Evolutionary conservation across 371 early-diverging fungal species (phyloP), one percentile per base, ranked within the genome.

Genomic region (Lichtheimia ramosa): DNA sequence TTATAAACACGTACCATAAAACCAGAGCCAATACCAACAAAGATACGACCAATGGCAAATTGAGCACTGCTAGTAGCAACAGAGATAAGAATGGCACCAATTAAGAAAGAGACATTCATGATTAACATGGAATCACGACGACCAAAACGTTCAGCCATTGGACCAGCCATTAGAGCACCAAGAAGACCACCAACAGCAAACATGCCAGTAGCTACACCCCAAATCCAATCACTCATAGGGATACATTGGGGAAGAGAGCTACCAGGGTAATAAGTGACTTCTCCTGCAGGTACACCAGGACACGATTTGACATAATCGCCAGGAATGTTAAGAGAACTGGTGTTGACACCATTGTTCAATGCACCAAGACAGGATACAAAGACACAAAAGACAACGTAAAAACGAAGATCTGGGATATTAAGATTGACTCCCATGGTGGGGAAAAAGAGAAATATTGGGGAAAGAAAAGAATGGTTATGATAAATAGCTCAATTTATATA

Each of bases 11-110:
- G 4, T 55, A 55, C 56, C 55, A 89, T 86, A 8, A 90, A 75
- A 18, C 96, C 97, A 42, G 89, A 82, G 6, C 87, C 96, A 53
- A 92, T 68, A 54, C 98, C 98, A 49, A 87, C 79, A 40, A 94
- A 63, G 62, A 96, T 77, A 56, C 98, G 87, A 0, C 94, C 96
- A 50, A 91, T 41, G 51, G 84, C 85, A 55, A 95, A 87, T 64
- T 86, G 86, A 18, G 71, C 83, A 51, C 77, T 69, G 3, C 82
- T 77, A 10, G 82, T 83, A 8, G 89, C 71, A 23, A 83, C 61
- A 21, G 83, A 78, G 18, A 92, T 74, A 2, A 89, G 66, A 15
- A 87, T 54, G n/a, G 86, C 83, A 43, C 93, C 90, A 27, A 85
- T 61, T 27, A 92, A 71, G 68, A 86, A 90, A 34, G 81, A 71